phyloP scores from a whole-genome alignment of 2,329 filamentous ascomycete genomes.

The Trichoderma cornu-damae region DNA sequence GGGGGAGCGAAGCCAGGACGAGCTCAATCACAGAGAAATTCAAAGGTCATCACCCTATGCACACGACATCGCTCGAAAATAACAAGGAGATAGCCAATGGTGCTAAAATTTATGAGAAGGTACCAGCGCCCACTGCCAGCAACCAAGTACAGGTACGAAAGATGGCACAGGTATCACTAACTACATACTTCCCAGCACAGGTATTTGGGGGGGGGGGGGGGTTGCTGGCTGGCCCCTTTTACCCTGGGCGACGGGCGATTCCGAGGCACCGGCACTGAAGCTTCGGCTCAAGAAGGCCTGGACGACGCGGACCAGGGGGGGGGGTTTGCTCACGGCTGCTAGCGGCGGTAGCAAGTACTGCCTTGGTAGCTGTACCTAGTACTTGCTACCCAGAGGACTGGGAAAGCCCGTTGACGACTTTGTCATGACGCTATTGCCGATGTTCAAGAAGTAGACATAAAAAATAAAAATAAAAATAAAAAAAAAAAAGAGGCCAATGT shows the following conservation, averaged over 20 bases:
- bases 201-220: too few relatives aligned
- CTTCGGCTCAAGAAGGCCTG: constrained; percentile 8
- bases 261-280: constrained; percentile 18
- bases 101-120: not conserved
- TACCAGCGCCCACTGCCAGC: not conserved
- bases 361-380: too few relatives aligned
- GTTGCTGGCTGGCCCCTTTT: constrained; percentile 17
- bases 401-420: not conserved
- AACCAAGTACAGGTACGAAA: not conserved
- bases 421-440: not conserved
- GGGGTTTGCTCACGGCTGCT: not conserved
- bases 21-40: constrained; percentile 7
- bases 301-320: constrained; percentile 9
- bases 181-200: not conserved
- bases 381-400: not conserved
- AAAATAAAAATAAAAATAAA: too few relatives aligned
- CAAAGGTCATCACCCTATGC: constrained; percentile 11
- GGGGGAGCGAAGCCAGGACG: not conserved
- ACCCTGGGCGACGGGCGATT: constrained; percentile 13
- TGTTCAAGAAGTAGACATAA: too few relatives aligned
- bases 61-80: not conserved
- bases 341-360: not conserved
- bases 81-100: constrained; percentile 1
- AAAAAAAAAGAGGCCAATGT: not conserved
- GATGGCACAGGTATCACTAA: not conserved